Conservation (phyloP, 257 asterid species). For the Linaria vulgaris region DNA sequence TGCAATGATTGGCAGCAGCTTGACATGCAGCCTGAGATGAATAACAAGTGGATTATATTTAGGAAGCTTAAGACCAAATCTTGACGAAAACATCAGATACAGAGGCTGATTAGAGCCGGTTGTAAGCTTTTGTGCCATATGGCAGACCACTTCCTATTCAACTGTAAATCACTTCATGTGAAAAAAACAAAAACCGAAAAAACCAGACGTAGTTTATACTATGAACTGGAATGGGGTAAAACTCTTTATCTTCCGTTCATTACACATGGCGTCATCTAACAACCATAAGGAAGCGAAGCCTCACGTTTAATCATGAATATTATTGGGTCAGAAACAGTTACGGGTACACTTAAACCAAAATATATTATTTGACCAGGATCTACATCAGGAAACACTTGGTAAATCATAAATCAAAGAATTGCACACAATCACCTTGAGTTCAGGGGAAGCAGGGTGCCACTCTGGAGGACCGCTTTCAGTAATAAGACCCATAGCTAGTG, state of each 20-base stretch:
- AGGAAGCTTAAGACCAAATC: conserved; percentile 22
- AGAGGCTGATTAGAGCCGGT: neutral
- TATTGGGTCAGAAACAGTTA: too few species aligned
- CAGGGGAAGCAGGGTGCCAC: conserved; percentile 96
- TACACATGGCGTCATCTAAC: too few species aligned
- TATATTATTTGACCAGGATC: neutral
- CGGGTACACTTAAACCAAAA: neutral
- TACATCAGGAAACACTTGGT: neutral
- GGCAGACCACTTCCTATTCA: too few species aligned
- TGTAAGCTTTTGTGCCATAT: too few species aligned
- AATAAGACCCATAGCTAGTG: conserved; percentile 95
- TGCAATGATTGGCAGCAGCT: conserved; percentile 77
- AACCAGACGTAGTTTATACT: too few species aligned
- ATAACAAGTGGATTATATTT: conserved; percentile 12
- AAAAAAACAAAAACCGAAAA: too few species aligned
- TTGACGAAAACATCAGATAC: neutral
- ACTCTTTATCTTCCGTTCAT: too few species aligned
- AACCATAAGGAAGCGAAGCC: too few species aligned
- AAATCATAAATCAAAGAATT: neutral
- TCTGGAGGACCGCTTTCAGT: conserved; percentile 90
- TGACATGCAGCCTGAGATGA: conserved; percentile 70
- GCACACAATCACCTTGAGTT: conserved; percentile 62
- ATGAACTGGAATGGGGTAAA: too few species aligned
- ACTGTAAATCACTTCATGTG: too few species aligned
- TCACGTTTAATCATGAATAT: neutral